Base-by-base conservation (phyloP, 345 rosid genomes). In the Populus simonii region DNA sequence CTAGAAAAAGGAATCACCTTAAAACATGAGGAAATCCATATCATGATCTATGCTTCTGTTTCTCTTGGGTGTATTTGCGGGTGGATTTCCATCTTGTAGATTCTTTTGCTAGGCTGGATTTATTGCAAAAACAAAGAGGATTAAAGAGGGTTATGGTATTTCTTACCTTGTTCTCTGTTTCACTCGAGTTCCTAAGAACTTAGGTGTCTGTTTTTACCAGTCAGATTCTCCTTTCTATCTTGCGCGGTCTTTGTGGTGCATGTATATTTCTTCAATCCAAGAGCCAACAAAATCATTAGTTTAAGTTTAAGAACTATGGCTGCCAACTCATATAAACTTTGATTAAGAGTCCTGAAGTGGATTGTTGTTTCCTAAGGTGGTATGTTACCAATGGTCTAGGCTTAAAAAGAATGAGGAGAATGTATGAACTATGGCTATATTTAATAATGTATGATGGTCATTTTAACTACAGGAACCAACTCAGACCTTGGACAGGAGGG, bases 401-500 rank as follows among this genome's bases (percentile, higher is more conserved):
- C 39, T 41, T 17, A 0, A 66, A 31, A 47, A 47, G 45, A 72
- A 43, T 18, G 1, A 49, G 22, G 17, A 59, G 47, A 31, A 17
- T 65, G 65, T 72, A 17, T 23, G 53, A 25, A 47, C 6, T 23
- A n/a, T 55, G 27, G 66, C 71, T 17, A 16, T 22, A 66, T 66
- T 49, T 13, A 71, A 22, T 0, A 15, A 68, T 39, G n/a, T 13
- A 70, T 13, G 31, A 11, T 70, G 73, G 17, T 27, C 74, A 35
- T 68, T 47, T 25, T 51, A 20, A 67, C 45, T 39, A 36, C 81
- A 87, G 87, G 84, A 78, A 78, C 76, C 83, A 73, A 33, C 86
- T 29, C 73, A 9, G n/a, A 23, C 62, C 62, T 36, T n/a, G 27
- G 27, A 71, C 18, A 33, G 66, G 25, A 12, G 55, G 39, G 43